Evolutionary conservation across 305 asterid genomes (phyloP).

Genomic region (Fraxinus ornus): DNA sequence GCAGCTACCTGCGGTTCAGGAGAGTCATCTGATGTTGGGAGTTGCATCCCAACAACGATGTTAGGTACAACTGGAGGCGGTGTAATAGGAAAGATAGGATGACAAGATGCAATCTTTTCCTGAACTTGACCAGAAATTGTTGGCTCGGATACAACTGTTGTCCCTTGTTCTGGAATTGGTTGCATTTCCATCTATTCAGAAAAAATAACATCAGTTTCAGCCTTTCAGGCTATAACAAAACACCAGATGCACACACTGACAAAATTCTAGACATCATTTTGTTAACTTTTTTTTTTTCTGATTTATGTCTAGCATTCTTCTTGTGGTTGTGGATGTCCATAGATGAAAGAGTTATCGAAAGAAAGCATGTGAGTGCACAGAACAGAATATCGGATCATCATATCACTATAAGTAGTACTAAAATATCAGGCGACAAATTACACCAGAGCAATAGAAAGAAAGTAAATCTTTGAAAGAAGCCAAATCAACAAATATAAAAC

Average conservation of each 20-base stretch:
- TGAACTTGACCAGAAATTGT: constrained; percentile 30
- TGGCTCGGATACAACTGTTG: constrained; percentile 21
- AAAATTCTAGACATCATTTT: not conserved
- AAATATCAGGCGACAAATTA: not conserved
- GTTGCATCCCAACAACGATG: constrained; percentile 16
- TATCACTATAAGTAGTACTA: not conserved
- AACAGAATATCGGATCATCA: not conserved
- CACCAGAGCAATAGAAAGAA: no score
- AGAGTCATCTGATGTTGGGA: constrained; percentile 12
- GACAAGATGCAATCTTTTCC: constrained; percentile 23
- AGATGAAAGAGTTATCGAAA: not conserved
- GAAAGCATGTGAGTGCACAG: not conserved
- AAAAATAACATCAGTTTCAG: not conserved
- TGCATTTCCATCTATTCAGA: not conserved
- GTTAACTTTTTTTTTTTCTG: not conserved
- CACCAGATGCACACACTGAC: not conserved
- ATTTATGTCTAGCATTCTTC: not conserved
- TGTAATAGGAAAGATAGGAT: constrained; percentile 13
- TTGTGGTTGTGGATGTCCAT: not conserved
- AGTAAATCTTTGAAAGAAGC: no score
- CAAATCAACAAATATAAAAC: not conserved
- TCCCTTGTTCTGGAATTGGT: not conserved
- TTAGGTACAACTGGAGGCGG: constrained; percentile 20
- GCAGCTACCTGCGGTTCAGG: constrained; percentile 16
- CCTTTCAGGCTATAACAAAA: not conserved